These are phyloP conservation scores for Debaryomyces subglobosus DNA, from an alignment of 1,139 yeast species.

Conservation along the genomic window DNA sequence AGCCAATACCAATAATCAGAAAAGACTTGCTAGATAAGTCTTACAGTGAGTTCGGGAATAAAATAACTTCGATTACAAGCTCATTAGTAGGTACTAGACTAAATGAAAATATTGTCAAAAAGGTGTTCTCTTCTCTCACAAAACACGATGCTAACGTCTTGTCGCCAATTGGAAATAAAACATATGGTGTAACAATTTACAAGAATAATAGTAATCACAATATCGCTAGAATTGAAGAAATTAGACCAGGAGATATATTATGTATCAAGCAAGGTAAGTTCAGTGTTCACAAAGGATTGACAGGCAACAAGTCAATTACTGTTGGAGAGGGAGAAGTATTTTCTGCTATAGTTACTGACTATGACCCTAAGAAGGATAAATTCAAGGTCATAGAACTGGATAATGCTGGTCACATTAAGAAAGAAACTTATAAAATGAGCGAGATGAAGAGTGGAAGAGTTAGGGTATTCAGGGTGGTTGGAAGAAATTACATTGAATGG, in stretches of 20 bases:
- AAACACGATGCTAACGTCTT: conserved; percentile 29
- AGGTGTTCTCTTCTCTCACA: conserved; percentile 19
- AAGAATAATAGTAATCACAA: conserved; percentile 48
- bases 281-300: conserved; percentile 64
- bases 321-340: conserved; percentile 44
- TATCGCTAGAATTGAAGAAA: conserved; percentile 60
- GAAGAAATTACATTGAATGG: conserved; percentile 15
- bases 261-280: conserved; percentile 77
- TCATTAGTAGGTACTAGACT: conserved; percentile 41
- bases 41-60: conserved; percentile 49
- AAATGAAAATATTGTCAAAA: conserved; percentile 29
- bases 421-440: conserved; percentile 64
- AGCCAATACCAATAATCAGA: conserved; percentile 52
- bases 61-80: conserved; percentile 46
- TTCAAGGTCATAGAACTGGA: conserved; percentile 72
- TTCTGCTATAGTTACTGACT: conserved; percentile 58
- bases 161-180: conserved; percentile 64
- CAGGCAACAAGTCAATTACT: conserved; percentile 37
- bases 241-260: conserved; percentile 81
- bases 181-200: conserved; percentile 76
- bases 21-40: conserved; percentile 54
- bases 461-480: conserved; percentile 66
- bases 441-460: conserved; percentile 82
- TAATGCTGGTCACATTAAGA: conserved; percentile 55
- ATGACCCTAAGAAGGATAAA: conserved; percentile 75